A percentile compares a stretch with the other conserved stretches of the same genome.
Conservation (phyloP, 768 basidiomycete species). For the Trametes cinnabarina region DNA sequence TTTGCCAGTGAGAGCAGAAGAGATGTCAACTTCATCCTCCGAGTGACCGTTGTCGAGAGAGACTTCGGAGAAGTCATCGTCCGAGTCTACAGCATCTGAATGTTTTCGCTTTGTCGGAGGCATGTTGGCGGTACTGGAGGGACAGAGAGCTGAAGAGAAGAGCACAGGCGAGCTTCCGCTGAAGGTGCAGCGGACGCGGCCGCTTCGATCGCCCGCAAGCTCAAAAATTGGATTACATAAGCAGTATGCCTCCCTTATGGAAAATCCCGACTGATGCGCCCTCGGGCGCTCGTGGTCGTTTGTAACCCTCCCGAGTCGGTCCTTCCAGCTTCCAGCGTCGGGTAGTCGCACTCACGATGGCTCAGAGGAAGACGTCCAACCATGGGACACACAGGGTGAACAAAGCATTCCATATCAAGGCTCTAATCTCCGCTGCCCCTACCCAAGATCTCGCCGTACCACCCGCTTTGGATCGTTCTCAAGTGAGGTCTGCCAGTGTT, state of each 20-base stretch:
- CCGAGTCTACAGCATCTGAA: slow-evolving; percentile 1
- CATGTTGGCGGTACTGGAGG: not conserved
- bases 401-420: too few species aligned
- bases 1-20: slow-evolving; percentile 49
- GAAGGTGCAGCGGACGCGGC: not conserved
- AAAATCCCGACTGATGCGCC: slow-evolving; percentile 8
- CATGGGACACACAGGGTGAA: too few species aligned
- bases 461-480: too few species aligned
- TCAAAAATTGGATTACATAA: slow-evolving; percentile 17
- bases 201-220: not conserved
- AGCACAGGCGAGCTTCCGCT: too few species aligned
- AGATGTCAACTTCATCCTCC: slow-evolving; percentile 59
- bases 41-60: slow-evolving; percentile 9
- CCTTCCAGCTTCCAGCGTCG: too few species aligned
- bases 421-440: too few species aligned
- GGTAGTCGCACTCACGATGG: too few species aligned
- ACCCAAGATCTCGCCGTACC: too few species aligned
- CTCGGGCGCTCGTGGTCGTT: too few species aligned
- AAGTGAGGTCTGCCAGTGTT: too few species aligned
- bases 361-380: too few species aligned
- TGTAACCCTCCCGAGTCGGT: too few species aligned
- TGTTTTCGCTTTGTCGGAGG: slow-evolving; percentile 11
- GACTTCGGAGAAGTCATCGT: slow-evolving; percentile 9
- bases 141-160: not conserved
- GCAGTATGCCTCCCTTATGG: not conserved